Conservation (phyloP, 441 rosid genomes). For the Corymbia calophylla region DNA sequence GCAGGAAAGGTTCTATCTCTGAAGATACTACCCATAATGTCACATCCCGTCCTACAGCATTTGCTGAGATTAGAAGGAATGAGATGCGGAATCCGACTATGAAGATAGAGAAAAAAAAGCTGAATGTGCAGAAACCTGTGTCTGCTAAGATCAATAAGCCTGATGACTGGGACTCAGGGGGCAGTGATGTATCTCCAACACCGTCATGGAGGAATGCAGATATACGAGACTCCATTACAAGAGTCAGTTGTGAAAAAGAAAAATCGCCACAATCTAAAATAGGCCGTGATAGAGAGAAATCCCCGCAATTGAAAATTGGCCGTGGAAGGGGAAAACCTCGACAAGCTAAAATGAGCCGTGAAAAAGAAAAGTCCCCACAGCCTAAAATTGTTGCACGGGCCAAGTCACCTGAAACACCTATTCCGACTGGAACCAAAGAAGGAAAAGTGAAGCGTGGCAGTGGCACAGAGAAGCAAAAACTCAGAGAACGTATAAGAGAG, state of each 20-base stretch:
- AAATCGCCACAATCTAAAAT: background rate
- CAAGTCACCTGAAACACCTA: slow-evolving; percentile 23
- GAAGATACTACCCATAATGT: background rate
- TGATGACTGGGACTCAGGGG: background rate
- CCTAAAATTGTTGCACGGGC: background rate
- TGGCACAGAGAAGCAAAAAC: slow-evolving; percentile 96
- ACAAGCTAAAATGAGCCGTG: background rate
- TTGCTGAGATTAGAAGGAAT: background rate
- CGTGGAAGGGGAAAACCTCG: background rate
- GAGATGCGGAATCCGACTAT: background rate
- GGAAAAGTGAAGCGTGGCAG: slow-evolving; percentile 67
- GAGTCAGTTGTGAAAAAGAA: slow-evolving; percentile 29
- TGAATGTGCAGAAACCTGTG: background rate
- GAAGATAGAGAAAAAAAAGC: background rate
- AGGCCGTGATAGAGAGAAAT: slow-evolving; percentile 24
- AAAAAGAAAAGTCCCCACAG: background rate
- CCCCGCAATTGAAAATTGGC: background rate
- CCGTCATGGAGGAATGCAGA: slow-evolving; percentile 23
- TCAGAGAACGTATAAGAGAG: slow-evolving; percentile 82
- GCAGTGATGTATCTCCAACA: slow-evolving; percentile 45
- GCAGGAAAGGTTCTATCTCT: slow-evolving; percentile 27
- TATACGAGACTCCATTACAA: slow-evolving; percentile 22
- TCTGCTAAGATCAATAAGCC: background rate
- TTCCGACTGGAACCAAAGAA: slow-evolving; percentile 34
- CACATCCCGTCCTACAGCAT: background rate